Evolutionary conservation across 192 early-diverging fungal species (phyloP), one percentile per base, ranked within the genome.

Genomic region (Coemansia sp.): DNA sequence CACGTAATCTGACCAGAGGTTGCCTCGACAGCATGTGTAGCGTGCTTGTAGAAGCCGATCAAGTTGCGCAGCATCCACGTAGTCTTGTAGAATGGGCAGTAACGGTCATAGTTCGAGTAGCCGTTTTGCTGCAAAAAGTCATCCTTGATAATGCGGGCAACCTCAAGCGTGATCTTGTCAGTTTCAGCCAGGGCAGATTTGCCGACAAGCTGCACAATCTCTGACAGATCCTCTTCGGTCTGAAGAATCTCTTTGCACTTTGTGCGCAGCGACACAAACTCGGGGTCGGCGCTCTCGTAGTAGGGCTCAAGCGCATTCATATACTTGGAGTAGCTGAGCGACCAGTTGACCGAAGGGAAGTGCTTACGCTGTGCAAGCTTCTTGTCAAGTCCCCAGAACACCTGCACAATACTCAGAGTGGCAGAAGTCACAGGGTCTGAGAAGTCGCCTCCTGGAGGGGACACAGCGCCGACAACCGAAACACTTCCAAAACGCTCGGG

Each of bases 51-150:
- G 73, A 98, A 98, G 44, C 87, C 89, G 68, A 99, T 84, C 89
- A 99, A 90, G 83, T 99, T 98, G 53, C 93, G 83, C 75, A 99
- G 85, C 89, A 99, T 93, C 83, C 95, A 95, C 10, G 90, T 91
- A 14, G 98, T 98, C 86, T 99, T 99, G 86, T 91, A 99, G 86
- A 99, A 98, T 34, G 98, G 98, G 71, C 98, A 98, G 87, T 89
- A 98, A 49, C 95, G 91, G 80, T 99, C 98, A 71, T 99, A 99
- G 67, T 82, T 83, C 49, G 93, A 95, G 83, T 98, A 99, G 30
- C 96, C 96, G 79, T 99, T 99, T 78, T 99, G 97, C 82, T 99
- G 97, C 78, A 99, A 83, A 83, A 99, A 99, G 80, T 99, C 97
- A 67, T 99, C 97, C 87, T 99, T 99, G 71, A 99, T 91, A 64